Base-by-base conservation (phyloP, 805 yeast genomes). In the Metschnikowia reukaufii region DNA sequence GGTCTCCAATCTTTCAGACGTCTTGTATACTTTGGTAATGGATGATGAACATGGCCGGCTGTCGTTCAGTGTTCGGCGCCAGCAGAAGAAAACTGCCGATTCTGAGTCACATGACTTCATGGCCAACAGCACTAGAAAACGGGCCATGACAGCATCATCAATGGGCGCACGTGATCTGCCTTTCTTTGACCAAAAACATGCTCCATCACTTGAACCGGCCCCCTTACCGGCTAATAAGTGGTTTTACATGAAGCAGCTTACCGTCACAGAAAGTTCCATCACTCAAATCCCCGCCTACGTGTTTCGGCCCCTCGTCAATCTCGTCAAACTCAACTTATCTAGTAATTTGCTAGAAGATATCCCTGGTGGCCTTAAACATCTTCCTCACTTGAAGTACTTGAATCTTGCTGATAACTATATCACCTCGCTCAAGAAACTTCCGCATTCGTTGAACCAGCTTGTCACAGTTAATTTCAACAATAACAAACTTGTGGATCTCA, bases 291-390 rank as follows among this genome's bases (percentile, higher is more conserved):
- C 72, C 5, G 40, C 64, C 15, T 63, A 55, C 42, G 64, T 66
- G 21, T 70, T 73, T 58, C 66, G 66, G 46, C 76, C 79, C 2
- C 58, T 74, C 20, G 29, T 50, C 17, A 71, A 69, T 45, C 54
- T 73, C 29, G 76, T 73, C 18, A 73, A 72, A 44, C 68, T 83
- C 42, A 85, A 83, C 55, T 61, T 83, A 27, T 82, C 87, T 2
- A 70, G 73, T 48, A 83, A 83, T 54, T 61, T 71, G 33, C 64
- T 83, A 25, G 72, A 71, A 19, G 62, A 63, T 7, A 55, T 83
- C 8, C 87, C 88, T 0, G 65, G 65, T n/a, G 81, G 85, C 4
- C 67, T 83, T 36, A 68, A 74, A 13, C 73, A 73, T 38, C 68
- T 83, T 31, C 54, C 62, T 2, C 73, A 72, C 52, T 58, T 81